Evolutionary conservation across 2,329 filamentous ascomycete species (phyloP), one percentile per base, ranked within the genome.

Genomic region (Ophiostoma triangulosporum): DNA sequence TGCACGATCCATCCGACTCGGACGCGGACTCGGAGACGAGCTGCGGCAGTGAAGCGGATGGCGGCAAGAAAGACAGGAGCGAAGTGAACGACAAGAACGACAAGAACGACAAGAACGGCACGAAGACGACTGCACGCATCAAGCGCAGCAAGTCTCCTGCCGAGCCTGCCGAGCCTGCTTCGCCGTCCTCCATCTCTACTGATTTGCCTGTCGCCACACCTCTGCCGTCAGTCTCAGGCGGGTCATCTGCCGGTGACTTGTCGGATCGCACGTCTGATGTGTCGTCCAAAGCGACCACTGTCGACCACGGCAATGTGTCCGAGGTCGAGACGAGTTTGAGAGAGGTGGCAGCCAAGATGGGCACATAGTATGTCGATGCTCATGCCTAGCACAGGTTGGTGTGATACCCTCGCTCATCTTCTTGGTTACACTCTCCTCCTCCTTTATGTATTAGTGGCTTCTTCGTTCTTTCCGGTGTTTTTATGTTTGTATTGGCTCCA

Each of bases 231-330:
- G 33, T 38, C 7, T 46, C 55, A 12, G 49, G 52, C 4, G 49
- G 48, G 3, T 49, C 53, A 3, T 50, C 50, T 7, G 22, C 33
- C 17, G 54, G 26, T n/a, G 48, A 56, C 11, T 17, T 51, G 5
- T 56, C 54, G 7, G 54, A 56, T 7, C 54, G 48, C 3, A 12
- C 51, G 8, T 52, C 51, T 1, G 36, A 56, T 22, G 43, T 48
- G 3, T 40, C 51, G 31, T 51, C 53, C 17, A 54, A 36, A 17
- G 46, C 50, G 2, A 46, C 52, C 1, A 56, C 55, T 1, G 48
- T 15, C 5, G 48, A 49, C 20, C 45, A 50, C 45, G 32, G 49
- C 35, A 36, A 48, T 5, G 45, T 38, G 26, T 50, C 52, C 4
- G 52, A 52, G 4, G 17, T 15, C 1, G 48, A 54, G 3, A 43